Conservation (phyloP, 1,284 basidiomycete genomes). For the Inonotus obliquus region DNA sequence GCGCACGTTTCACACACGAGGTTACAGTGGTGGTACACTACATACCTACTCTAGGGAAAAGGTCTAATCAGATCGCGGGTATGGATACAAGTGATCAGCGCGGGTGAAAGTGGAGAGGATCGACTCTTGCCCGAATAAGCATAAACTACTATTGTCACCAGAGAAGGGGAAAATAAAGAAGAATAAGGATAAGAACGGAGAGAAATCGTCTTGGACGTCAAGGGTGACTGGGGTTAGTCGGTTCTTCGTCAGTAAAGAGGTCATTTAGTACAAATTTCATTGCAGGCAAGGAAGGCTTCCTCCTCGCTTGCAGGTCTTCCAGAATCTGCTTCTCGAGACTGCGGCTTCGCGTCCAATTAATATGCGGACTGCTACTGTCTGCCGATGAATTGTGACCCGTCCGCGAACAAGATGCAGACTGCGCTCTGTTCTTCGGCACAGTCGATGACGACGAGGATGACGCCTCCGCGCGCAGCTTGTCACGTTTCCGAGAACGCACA, state of each 20-base stretch:
- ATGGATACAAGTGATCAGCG: neutral
- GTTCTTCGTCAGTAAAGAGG: neutral
- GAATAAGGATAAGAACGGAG: neutral
- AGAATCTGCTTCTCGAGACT: slow-evolving; percentile 8
- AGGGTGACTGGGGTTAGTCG: neutral
- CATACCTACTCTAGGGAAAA: no score
- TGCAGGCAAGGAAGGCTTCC: slow-evolving; percentile 11
- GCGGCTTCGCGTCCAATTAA: slow-evolving; percentile 11
- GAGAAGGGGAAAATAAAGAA: neutral
- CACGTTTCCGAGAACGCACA: neutral
- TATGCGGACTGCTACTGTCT: neutral
- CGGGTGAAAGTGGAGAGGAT: neutral
- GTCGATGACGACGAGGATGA: neutral
- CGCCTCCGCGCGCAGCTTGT: neutral
- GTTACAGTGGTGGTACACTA: neutral
- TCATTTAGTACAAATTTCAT: slow-evolving; percentile 6
- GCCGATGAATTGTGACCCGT: neutral
- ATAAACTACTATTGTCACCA: neutral
- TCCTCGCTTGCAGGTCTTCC: slow-evolving; percentile 8
- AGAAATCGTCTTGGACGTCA: neutral
- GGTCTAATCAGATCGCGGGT: no score
- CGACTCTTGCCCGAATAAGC: neutral
- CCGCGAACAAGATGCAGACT: neutral
- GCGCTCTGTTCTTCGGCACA: neutral
- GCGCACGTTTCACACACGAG: neutral